Conservation (phyloP, 2,329 filamentous ascomycete genomes). For the Rugonectria rugulosa region DNA sequence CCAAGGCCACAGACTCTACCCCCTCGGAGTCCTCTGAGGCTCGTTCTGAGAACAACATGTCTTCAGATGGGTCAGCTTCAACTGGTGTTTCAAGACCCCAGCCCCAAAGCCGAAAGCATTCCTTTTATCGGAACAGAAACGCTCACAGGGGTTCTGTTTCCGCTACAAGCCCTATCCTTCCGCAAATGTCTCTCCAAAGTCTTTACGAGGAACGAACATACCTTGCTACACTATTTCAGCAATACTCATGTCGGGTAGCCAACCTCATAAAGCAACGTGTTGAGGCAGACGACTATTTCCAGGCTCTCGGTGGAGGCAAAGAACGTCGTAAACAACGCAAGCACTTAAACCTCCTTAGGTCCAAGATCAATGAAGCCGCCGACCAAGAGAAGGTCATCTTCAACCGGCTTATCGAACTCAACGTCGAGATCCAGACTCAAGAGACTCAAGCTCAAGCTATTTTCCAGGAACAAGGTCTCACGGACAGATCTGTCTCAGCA, state of each 20-base stretch:
- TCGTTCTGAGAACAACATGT: conserved; percentile 14
- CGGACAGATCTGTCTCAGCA: conserved; percentile 18
- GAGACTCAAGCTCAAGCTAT: conserved; percentile 48
- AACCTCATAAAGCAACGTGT: conserved; percentile 51
- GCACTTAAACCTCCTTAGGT: conserved; percentile 50
- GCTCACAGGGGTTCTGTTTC: conserved; percentile 4
- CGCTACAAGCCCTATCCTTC: conserved; percentile 37
- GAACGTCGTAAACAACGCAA: conserved; percentile 48
- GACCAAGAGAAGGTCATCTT: conserved; percentile 56
- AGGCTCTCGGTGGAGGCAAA: conserved; percentile 32
- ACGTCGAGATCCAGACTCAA: conserved; percentile 56
- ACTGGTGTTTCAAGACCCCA: conserved; percentile 6
- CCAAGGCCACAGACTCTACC: conserved; percentile 14
- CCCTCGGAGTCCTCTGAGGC: conserved; percentile 18
- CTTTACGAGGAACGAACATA: conserved; percentile 57
- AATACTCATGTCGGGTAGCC: conserved; percentile 47
- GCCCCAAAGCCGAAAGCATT: conserved; percentile 23
- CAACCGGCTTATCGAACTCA: conserved; percentile 56
- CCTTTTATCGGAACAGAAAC: conserved; percentile 16
- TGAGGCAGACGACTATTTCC: conserved; percentile 44
- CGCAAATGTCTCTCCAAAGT: conserved; percentile 50
- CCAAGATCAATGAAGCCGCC: conserved; percentile 53
- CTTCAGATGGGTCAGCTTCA: neutral
- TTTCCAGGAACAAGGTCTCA: conserved; percentile 27
- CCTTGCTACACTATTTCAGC: conserved; percentile 51